phyloP scores from a whole-genome alignment of 306 rosid genomes.

The Corylus heterophylla region DNA sequence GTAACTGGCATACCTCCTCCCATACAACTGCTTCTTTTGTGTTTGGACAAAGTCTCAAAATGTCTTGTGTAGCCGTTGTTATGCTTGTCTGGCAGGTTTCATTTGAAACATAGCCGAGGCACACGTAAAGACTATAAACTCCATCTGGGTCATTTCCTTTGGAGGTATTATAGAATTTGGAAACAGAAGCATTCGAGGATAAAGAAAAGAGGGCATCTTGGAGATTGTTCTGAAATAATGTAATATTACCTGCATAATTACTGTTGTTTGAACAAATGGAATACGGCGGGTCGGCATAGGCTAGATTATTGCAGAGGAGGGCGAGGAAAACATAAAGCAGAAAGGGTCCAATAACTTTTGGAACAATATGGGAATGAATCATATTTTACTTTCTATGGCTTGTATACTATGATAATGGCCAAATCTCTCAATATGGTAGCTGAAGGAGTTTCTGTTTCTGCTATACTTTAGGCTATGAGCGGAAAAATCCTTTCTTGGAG shows the following conservation, averaged over 20 bases:
- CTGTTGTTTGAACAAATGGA: constrained; percentile 23
- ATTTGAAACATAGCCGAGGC: constrained; percentile 40
- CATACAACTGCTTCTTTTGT: constrained; percentile 51
- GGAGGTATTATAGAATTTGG: constrained; percentile 31
- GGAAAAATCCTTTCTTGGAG: not conserved
- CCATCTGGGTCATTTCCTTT: constrained; percentile 26
- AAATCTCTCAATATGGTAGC: not conserved
- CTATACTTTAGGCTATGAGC: not conserved
- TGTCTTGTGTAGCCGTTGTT: constrained; percentile 30
- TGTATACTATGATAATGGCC: not conserved
- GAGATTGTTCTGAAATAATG: constrained; percentile 32
- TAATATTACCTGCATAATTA: constrained; percentile 19
- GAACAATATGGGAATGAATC: constrained; percentile 17
- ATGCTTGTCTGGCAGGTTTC: constrained; percentile 42
- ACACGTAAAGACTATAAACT: constrained; percentile 39
- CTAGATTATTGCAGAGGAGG: not conserved
- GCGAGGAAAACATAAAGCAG: constrained; percentile 14
- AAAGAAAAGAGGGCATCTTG: constrained; percentile 25
- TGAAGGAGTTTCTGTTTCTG: not conserved
- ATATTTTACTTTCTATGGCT: constrained; percentile 1
- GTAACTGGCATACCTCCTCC: constrained; percentile 58
- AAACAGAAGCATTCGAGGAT: constrained; percentile 33
- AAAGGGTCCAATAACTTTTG: constrained; percentile 16
- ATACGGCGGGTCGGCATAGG: constrained; percentile 27
- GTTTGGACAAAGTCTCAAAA: constrained; percentile 40